Evolutionary conservation across 306 rosid species (phyloP).

Genomic region (Begonia peltatifolia): DNA sequence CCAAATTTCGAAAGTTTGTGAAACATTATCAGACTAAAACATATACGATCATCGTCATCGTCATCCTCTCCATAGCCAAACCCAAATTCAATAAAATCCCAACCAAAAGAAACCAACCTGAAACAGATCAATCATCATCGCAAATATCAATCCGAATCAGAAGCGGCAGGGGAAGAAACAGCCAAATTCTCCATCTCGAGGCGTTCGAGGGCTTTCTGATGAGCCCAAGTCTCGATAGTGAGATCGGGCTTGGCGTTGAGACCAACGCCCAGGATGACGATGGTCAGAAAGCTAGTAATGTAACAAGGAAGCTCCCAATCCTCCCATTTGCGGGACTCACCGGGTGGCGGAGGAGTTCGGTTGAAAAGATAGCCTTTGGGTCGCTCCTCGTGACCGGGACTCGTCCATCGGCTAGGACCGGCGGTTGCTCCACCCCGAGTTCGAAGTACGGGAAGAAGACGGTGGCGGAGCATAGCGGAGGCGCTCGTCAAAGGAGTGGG

Average conservation of each 20-base stretch:
- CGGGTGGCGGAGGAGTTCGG: slow-evolving; percentile 60
- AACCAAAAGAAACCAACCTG: slow-evolving; percentile 11
- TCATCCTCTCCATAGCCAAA: slow-evolving; percentile 10
- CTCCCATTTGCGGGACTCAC: slow-evolving; percentile 87
- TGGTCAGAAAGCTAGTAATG: slow-evolving; percentile 87
- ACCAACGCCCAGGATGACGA: slow-evolving; percentile 96
- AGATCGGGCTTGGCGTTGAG: slow-evolving; percentile 98
- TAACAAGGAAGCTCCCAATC: slow-evolving; percentile 99
- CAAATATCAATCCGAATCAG: slow-evolving; percentile 28
- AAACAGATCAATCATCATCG: slow-evolving; percentile 11
- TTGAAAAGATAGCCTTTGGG: slow-evolving; percentile 80
- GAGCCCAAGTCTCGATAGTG: slow-evolving; percentile 98
- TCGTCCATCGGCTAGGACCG: slow-evolving; percentile 69
- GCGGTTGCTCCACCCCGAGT: slow-evolving; percentile 54
- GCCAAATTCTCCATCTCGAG: slow-evolving; percentile 47
- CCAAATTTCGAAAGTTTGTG: background rate
- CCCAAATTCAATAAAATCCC: slow-evolving; percentile 3
- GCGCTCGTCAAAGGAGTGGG: slow-evolving; percentile 32
- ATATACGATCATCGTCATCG: slow-evolving; percentile 1
- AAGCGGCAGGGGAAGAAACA: slow-evolving; percentile 20
- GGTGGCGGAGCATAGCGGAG: slow-evolving; percentile 64
- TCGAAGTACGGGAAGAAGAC: slow-evolving; percentile 45
- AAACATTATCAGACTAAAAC: slow-evolving; percentile 10
- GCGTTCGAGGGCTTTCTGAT: slow-evolving; percentile 91
- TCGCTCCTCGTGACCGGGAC: slow-evolving; percentile 68